Evolutionary conservation across 1,284 basidiomycete species (phyloP).

Genomic region (Apiotrichum domesticum): DNA sequence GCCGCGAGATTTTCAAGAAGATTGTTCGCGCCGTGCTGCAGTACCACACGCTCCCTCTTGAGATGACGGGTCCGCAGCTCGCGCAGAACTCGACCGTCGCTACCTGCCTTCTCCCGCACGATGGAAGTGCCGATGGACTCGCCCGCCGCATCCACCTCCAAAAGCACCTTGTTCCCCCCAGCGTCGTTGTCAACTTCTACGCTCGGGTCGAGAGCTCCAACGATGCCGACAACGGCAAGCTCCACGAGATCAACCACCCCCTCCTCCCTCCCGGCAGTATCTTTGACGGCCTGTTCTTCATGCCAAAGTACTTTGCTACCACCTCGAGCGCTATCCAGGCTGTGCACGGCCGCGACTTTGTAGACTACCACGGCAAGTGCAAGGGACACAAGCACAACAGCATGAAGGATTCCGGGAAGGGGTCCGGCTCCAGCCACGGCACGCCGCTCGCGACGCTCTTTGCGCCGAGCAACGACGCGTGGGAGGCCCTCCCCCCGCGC

Average conservation of each 20-base stretch:
- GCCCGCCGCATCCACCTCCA: conserved; percentile 56
- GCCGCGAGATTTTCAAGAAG: conserved; percentile 50
- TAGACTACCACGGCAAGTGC: conserved; percentile 45
- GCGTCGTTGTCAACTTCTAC: conserved; percentile 55
- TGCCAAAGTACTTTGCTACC: conserved; percentile 55
- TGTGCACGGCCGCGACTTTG: conserved; percentile 49
- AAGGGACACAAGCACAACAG: conserved; percentile 5
- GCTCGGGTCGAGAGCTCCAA: conserved; percentile 50
- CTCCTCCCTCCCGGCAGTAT: conserved; percentile 59
- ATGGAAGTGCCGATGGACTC: conserved; percentile 54
- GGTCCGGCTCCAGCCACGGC: conserved; percentile 49
- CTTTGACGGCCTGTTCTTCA: conserved; percentile 57
- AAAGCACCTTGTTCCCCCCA: conserved; percentile 47
- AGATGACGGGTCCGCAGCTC: conserved; percentile 49
- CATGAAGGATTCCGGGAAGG: conserved; percentile 18
- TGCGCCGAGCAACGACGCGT: conserved; percentile 61
- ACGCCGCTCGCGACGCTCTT: conserved; percentile 58
- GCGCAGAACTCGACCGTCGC: conserved; percentile 58
- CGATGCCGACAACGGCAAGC: conserved; percentile 58
- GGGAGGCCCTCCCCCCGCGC: conserved; percentile 54
- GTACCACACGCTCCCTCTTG: conserved; percentile 59
- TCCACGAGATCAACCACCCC: conserved; percentile 59
- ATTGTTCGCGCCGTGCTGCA: conserved; percentile 56
- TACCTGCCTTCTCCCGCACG: conserved; percentile 54
- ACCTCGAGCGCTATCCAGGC: conserved; percentile 59